Conservation (phyloP, 345 rosid genomes). For the Syzygium oleosum region DNA sequence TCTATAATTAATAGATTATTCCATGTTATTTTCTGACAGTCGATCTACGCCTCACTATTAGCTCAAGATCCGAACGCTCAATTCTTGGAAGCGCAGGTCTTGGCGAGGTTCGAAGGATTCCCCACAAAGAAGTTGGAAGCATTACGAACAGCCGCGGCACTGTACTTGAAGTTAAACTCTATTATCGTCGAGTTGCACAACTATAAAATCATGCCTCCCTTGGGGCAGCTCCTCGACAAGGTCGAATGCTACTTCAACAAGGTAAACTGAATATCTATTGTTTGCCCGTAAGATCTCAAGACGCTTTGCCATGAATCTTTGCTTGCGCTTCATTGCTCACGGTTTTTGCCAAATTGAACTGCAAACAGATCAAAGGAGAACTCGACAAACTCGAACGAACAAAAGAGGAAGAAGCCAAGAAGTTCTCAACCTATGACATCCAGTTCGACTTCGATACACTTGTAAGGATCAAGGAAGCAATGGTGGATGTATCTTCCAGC, state of each 20-base stretch:
- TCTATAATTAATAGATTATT: not conserved
- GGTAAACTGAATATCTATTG: slow-evolving; percentile 22
- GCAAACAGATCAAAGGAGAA: slow-evolving; percentile 63
- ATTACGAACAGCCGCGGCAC: slow-evolving; percentile 59
- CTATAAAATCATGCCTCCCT: slow-evolving; percentile 61
- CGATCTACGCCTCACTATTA: not conserved
- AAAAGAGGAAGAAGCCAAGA: slow-evolving; percentile 88
- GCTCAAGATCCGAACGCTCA: not conserved
- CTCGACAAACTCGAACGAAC: slow-evolving; percentile 64
- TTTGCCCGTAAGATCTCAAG: not conserved
- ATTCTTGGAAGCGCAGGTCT: slow-evolving; percentile 37
- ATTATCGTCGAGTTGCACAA: slow-evolving; percentile 48
- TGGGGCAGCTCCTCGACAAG: slow-evolving; percentile 64
- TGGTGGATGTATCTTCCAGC: slow-evolving; percentile 88
- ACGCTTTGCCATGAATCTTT: not conserved
- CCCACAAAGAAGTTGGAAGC: slow-evolving; percentile 89
- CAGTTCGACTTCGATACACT: slow-evolving; percentile 70
- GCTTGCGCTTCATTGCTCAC: not conserved
- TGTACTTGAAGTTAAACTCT: slow-evolving; percentile 44
- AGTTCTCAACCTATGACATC: slow-evolving; percentile 60
- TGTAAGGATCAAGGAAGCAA: slow-evolving; percentile 66
- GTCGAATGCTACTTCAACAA: slow-evolving; percentile 70
- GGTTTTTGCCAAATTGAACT: not conserved
- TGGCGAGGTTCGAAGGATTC: slow-evolving; percentile 81
- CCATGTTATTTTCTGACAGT: not conserved